Conservation (phyloP, 352 stramenopile species). For the Pythium folliculosum region DNA sequence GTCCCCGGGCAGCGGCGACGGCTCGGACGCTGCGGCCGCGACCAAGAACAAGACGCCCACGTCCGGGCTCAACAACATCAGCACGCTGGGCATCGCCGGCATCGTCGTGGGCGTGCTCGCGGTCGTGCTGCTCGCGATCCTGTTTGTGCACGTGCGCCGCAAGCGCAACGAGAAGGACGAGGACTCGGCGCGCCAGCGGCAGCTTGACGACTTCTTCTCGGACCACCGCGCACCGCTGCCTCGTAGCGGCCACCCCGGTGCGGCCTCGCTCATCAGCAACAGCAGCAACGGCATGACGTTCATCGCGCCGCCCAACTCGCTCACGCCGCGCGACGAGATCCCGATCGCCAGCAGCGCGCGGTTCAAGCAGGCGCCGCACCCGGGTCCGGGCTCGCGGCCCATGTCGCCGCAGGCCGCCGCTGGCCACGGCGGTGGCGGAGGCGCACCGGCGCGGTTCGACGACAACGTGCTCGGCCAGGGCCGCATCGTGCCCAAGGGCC, state of each 20-base stretch:
- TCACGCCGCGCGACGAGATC: conserved; percentile 22
- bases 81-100: conserved; percentile 31
- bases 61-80: conserved; percentile 7
- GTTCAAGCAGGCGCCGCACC: conserved; percentile 34
- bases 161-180: conserved; percentile 24
- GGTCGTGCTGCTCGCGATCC: conserved; percentile 48
- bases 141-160: conserved; percentile 52
- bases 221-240: conserved; percentile 5
- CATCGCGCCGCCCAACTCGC: background rate
- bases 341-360: conserved; percentile 42
- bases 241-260: conserved; percentile 16
- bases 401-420: conserved; percentile 10
- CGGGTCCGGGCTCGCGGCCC: background rate
- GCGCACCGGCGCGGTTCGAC: conserved; percentile 4
- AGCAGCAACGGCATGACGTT: conserved; percentile 26
- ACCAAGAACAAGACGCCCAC: conserved; percentile 26
- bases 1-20: background rate
- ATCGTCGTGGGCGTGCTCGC: conserved; percentile 52
- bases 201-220: conserved; percentile 23
- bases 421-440: conserved; percentile 15
- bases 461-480: conserved; percentile 17
- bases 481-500: conserved; percentile 5
- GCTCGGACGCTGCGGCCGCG: background rate
- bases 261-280: conserved; percentile 15
- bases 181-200: conserved; percentile 22